Base-by-base conservation (phyloP, 768 basidiomycete species). In the Kwoniella dejecticola region DNA sequence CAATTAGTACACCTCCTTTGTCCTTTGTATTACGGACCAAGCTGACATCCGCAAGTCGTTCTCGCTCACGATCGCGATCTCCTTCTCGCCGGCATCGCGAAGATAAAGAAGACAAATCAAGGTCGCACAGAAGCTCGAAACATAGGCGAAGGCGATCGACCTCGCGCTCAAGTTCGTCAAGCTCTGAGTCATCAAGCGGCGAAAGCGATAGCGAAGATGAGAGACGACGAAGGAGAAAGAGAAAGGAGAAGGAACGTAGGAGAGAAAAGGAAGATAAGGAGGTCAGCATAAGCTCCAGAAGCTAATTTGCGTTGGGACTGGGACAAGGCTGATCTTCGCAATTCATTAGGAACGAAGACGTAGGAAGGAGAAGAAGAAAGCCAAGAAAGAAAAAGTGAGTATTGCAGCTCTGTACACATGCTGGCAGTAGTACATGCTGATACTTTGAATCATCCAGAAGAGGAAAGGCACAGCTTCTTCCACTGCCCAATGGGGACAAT, bases 401-500 rank as follows among this genome's bases (percentile, higher is more conserved):
- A 26, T 7, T 26, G 6, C 17, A 19, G 7, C 13, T 11, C 23
- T 1, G 21, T 29, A 13, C 10, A 15, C 19, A 42, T 42, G 19
- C 11, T 8, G 1, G 24, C 23, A 63, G 33, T 40, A 47, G 30
- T 67, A 69, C 36, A 57, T 58, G 60, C 57, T 63, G 27, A 73
- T 68, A 60, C n/a, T n/a, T n/a, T n/a, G 57, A 63, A 26, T 48
- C 42, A 13, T 62, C 72, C 87, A 88, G 53, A 87, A 86, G 77
- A 87, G 86, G 80, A 87, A 87, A 77, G 85, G 85, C 66, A 83
- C 82, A 10, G 81, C 81, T 19, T 83, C 81, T 30, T 79, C 81
- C 26, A 84, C 84, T 10, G 81, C 85, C 17, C 87, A 91, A 66
- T 96, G 91, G 91, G 93, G 93, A 15, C 91, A 90, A 78, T 88